Evolutionary conservation across 2,329 filamentous ascomycete genomes (phyloP).

Genomic region (Geosmithia flava): DNA sequence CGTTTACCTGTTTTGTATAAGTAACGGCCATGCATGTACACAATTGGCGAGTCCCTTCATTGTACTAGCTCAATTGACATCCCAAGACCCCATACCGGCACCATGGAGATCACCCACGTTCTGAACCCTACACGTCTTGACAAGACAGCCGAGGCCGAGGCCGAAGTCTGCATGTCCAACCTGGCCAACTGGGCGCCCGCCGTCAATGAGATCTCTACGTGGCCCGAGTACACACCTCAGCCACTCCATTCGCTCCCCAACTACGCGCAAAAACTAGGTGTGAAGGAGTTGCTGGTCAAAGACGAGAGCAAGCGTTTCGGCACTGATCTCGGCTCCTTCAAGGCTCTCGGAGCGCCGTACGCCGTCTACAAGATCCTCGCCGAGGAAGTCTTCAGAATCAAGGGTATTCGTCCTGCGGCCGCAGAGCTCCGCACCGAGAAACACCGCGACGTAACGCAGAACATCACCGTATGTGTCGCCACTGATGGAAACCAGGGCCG

Average conservation of each 20-base stretch:
- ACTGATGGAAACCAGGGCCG: conserved; percentile 7
- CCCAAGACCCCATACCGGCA: too few relatives aligned
- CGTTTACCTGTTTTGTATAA: too few relatives aligned
- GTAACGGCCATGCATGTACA: too few relatives aligned
- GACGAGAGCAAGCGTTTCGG: conserved; percentile 7
- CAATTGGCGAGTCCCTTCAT: too few relatives aligned
- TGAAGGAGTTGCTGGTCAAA: conserved; percentile 4
- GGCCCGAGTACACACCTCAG: conserved; percentile 7
- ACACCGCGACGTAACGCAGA: conserved; percentile 4
- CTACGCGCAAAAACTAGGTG: conserved; percentile 3
- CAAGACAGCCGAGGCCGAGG: not conserved
- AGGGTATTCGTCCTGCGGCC: conserved; percentile 2
- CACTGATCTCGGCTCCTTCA: conserved; percentile 5
- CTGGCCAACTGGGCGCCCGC: conserved; percentile 5
- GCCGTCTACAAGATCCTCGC: conserved; percentile 6
- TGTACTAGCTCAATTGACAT: too few relatives aligned
- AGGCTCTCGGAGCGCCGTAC: conserved; percentile 7
- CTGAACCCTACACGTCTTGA: not conserved
- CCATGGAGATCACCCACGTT: not conserved
- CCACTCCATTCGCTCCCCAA: conserved; percentile 4
- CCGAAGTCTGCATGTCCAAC: conserved; percentile 3
- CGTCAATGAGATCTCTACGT: conserved; percentile 4
- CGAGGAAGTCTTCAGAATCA: conserved; percentile 2
- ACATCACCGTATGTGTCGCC: conserved; percentile 6
- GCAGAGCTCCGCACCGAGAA: conserved; percentile 4